A percentile compares a stretch with the other conserved stretches of the same genome.
Conservation (phyloP, 768 basidiomycete genomes). For the Melanogaster broomeanus region DNA sequence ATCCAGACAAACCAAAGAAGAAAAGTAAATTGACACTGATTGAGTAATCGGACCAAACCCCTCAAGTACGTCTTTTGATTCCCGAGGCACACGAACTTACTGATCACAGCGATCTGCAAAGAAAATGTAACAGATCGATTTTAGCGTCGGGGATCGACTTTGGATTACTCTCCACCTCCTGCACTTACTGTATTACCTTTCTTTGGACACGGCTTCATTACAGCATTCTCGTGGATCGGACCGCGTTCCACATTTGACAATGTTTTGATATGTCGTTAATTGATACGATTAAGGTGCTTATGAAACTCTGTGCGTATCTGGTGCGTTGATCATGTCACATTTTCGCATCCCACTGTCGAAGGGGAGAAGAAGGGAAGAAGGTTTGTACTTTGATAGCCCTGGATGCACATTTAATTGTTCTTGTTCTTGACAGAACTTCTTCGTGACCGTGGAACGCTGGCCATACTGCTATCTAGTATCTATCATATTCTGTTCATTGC, state of each 20-base stretch:
- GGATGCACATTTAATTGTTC: conserved; percentile 8
- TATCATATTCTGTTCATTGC: conserved; percentile 4
- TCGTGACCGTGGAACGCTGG: conserved; percentile 17
- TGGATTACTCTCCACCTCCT: conserved; percentile 6
- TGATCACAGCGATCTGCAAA: conserved; percentile 20
- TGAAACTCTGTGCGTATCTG: conserved; percentile 29
- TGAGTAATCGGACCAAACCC: conserved; percentile 21
- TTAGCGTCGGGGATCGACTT: conserved; percentile 23
- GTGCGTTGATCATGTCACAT: conserved; percentile 28
- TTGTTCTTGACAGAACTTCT: conserved; percentile 19
- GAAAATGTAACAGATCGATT: conserved; percentile 9
- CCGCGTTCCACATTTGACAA: conserved; percentile 11
- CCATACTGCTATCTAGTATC: conserved; percentile 23
- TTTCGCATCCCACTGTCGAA: conserved; percentile 19
- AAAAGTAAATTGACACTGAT: conserved; percentile 24
- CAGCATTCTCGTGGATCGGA: conserved; percentile 20
- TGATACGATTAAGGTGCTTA: conserved; percentile 25
- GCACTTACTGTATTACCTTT: conserved; percentile 8
- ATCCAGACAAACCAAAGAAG: conserved; percentile 20
- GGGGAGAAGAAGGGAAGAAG: conserved; percentile 14
- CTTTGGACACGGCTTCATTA: conserved; percentile 18
- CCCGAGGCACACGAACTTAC: conserved; percentile 11
- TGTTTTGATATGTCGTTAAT: conserved; percentile 21
- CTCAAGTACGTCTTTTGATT: conserved; percentile 20
- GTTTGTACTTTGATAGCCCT: conserved; percentile 24